Conservation (phyloP, 441 rosid species). For the Euphorbia celastroides region DNA sequence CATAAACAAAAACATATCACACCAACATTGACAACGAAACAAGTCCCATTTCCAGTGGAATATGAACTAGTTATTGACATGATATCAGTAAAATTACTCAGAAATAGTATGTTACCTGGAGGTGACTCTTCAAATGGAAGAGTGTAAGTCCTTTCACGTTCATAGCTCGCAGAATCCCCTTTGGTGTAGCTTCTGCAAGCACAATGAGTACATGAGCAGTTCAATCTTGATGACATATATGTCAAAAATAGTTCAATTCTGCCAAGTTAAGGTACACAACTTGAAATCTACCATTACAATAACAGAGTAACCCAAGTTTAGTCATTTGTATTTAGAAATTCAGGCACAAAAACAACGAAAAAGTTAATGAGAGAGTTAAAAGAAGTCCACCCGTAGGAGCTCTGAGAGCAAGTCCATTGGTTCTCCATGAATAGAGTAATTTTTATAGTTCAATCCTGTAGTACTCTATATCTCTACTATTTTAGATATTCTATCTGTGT, state of each 20-base stretch:
- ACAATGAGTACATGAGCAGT: not conserved
- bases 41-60: constrained; percentile 2
- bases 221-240: not conserved
- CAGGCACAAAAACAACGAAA: not conserved
- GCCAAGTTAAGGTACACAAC: constrained; percentile 2
- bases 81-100: constrained; percentile 1
- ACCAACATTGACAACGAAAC: not conserved
- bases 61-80: not conserved
- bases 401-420: no score
- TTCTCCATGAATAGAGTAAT: no score
- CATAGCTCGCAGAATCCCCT: constrained; percentile 69
- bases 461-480: no score
- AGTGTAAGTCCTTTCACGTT: constrained; percentile 66
- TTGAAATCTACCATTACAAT: not conserved
- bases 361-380: not conserved
- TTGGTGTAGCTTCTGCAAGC: constrained; percentile 59
- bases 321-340: not conserved
- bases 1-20: constrained; percentile 1
- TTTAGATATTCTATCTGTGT: no score
- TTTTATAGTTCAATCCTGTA: no score
- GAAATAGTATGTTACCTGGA: constrained; percentile 42
- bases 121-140: constrained; percentile 69
- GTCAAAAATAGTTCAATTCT: not conserved
- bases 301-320: not conserved
- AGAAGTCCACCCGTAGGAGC: no score